These are phyloP conservation scores for Agapanthus africanus DNA, from an alignment of 106 monocot genomes.

Conservation along the genomic window DNA sequence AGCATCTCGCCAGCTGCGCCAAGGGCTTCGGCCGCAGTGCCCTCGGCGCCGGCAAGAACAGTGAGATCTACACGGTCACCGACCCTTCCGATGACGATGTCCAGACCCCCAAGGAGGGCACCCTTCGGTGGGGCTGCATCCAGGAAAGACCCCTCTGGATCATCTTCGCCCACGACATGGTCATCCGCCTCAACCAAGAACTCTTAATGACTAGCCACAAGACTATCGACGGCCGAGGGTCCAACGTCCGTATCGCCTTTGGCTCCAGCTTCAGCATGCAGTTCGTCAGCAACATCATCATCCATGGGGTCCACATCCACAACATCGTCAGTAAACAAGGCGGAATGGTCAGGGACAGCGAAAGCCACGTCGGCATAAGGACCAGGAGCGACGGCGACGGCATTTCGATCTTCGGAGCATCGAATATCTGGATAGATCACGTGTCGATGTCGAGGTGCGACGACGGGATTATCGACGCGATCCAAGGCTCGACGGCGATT, in stretches of 20 bases:
- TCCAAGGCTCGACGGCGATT: slow-evolving; percentile 46
- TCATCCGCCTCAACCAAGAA: slow-evolving; percentile 48
- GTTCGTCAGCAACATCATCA: slow-evolving; percentile 47
- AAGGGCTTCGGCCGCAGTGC: slow-evolving; percentile 43
- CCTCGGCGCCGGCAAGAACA: slow-evolving; percentile 27
- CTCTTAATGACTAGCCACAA: slow-evolving; percentile 55
- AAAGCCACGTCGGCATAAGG: slow-evolving; percentile 27
- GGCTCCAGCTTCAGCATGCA: slow-evolving; percentile 63
- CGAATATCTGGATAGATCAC: slow-evolving; percentile 67
- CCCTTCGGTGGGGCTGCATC: slow-evolving; percentile 45
- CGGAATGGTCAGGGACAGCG: slow-evolving; percentile 39
- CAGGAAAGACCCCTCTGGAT: slow-evolving; percentile 63
- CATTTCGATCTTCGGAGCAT: slow-evolving; percentile 40
- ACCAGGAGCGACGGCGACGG: slow-evolving; percentile 57
- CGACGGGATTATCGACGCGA: slow-evolving; percentile 32
- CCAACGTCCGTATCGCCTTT: slow-evolving; percentile 49
- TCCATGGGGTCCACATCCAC: slow-evolving; percentile 66
- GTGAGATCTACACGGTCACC: slow-evolving; percentile 46
- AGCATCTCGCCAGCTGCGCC: slow-evolving; percentile 38
- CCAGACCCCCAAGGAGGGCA: slow-evolving; percentile 35
- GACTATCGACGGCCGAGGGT: slow-evolving; percentile 69
- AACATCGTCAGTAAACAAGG: slow-evolving; percentile 27
- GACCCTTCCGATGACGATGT: slow-evolving; percentile 32
- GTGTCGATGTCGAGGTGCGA: background rate
- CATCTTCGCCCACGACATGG: slow-evolving; percentile 55